phyloP scores from a whole-genome alignment of 2,329 filamentous ascomycete genomes.

The Verticillium tricorpus region DNA sequence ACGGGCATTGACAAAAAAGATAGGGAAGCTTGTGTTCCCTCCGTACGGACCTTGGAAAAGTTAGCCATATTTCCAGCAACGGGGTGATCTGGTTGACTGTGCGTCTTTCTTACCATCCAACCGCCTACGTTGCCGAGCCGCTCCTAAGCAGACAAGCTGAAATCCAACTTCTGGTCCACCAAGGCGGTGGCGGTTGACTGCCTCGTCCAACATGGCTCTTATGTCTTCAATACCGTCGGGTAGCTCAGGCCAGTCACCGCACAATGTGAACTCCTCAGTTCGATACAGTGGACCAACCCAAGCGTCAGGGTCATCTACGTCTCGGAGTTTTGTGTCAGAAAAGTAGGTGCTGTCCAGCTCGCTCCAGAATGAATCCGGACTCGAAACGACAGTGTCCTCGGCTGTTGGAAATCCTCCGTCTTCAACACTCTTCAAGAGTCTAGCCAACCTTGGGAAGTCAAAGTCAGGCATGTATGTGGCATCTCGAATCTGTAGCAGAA shows the following conservation, averaged over 20 bases:
- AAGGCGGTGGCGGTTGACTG: background rate
- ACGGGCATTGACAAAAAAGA: constrained; percentile 36
- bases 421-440: background rate
- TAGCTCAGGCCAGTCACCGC: background rate
- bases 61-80: background rate
- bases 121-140: constrained; percentile 28
- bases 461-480: background rate
- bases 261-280: background rate
- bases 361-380: background rate
- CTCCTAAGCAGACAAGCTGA: background rate
- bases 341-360: background rate
- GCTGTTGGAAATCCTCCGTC: background rate
- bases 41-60: background rate
- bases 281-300: background rate
- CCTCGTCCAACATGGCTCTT: background rate
- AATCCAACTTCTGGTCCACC: background rate
- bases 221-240: background rate
- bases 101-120: constrained; percentile 22
- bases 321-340: background rate
- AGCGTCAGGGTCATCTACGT: background rate
- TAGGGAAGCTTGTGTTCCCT: constrained; percentile 32
- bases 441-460: background rate
- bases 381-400: background rate
- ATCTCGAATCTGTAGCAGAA: background rate
- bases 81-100: too few species aligned